Evolutionary conservation across 148 eudicot genomes (phyloP).

Genomic region (Vaccinium vitisidaea): DNA sequence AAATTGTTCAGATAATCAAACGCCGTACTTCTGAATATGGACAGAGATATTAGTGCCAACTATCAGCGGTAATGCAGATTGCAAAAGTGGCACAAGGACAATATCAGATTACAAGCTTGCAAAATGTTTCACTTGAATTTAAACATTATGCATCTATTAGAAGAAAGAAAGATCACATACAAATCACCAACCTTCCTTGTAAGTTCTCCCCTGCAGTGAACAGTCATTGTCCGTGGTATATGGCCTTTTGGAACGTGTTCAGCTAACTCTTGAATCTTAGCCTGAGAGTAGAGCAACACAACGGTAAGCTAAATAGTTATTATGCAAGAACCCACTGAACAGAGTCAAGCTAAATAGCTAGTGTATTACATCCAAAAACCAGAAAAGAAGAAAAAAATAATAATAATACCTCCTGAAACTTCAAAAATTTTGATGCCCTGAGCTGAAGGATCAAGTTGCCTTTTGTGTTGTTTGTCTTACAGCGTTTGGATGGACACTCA

Average conservation of each 20-base stretch:
- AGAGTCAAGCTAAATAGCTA: background rate
- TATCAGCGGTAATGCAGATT: background rate
- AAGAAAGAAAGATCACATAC: background rate
- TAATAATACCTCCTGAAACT: constrained; percentile 80
- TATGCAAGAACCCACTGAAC: background rate
- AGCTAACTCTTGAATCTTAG: constrained; percentile 92
- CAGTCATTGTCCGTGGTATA: constrained; percentile 93
- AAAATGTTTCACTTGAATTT: background rate
- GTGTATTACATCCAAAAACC: background rate
- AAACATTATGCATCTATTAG: background rate
- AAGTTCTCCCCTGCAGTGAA: constrained; percentile 94
- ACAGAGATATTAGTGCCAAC: background rate
- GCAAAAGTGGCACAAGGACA: background rate
- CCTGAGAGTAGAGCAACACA: constrained; percentile 43
- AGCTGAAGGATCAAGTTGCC: constrained; percentile 94
- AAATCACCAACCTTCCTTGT: constrained; percentile 80
- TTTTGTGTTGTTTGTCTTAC: constrained; percentile 64
- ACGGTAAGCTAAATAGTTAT: background rate
- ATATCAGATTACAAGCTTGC: background rate
- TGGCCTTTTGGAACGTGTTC: constrained; percentile 99
- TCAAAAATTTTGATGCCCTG: constrained; percentile 94
- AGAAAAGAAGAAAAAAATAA: background rate
- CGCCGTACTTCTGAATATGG: background rate
- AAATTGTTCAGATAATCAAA: background rate
- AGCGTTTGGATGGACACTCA: constrained; percentile 87